Conservation (phyloP, 306 rosid species). For the Benincasa hispida region DNA sequence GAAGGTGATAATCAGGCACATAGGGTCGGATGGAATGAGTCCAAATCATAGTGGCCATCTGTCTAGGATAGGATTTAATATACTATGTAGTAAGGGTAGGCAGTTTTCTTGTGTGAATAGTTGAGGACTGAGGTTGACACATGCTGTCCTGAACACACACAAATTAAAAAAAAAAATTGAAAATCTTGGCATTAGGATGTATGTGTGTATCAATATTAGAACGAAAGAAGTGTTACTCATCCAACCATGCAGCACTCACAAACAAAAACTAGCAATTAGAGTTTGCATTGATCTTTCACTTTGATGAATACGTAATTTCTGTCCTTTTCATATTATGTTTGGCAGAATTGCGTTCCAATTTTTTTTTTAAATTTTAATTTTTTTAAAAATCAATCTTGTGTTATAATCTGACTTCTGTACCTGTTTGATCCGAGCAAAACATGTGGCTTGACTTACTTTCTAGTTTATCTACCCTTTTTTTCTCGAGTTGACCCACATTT, state of each 20-base stretch:
- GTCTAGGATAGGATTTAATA: too few relatives aligned
- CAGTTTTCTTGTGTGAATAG: too few relatives aligned
- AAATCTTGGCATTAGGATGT: too few relatives aligned
- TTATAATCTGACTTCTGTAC: neutral
- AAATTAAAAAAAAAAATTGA: too few relatives aligned
- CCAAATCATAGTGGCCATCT: too few relatives aligned
- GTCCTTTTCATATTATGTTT: neutral
- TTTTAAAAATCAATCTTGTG: neutral
- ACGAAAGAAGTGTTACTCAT: neutral
- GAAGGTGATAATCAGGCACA: neutral
- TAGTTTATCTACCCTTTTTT: neutral
- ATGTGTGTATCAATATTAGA: neutral
- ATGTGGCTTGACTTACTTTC: constrained; percentile 1
- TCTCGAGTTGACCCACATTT: neutral
- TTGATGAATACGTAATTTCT: neutral
- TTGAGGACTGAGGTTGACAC: too few relatives aligned
- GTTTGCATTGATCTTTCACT: neutral
- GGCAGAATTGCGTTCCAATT: neutral
- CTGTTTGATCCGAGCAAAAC: neutral
- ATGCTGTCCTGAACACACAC: too few relatives aligned
- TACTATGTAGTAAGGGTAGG: too few relatives aligned
- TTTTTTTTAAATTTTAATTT: too few relatives aligned
- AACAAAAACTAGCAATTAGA: neutral
- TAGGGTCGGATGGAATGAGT: too few relatives aligned
- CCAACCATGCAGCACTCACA: neutral